Evolutionary conservation across 306 rosid genomes (phyloP), one percentile per base, ranked within the genome.

Genomic region (Medicago lupulina): DNA sequence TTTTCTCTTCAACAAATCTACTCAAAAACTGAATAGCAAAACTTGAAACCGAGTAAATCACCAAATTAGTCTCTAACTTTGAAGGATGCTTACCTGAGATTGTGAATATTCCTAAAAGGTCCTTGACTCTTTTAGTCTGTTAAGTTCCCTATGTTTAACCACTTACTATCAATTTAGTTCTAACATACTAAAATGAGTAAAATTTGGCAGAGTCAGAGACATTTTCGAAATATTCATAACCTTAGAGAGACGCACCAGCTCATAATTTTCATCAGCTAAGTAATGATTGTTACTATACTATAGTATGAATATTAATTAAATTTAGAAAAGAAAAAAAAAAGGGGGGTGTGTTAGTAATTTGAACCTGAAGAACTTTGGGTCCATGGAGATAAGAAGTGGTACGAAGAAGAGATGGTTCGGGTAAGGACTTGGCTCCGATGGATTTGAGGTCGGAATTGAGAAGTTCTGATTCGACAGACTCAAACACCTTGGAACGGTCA

Each of bases 331-430:
- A 39, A 8, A 8, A 39, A 1, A 38, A 5, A 8, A 39, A 39
- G 40, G 1, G 81, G 44, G 28, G 16, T 21, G 8, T 7, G 14
- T 9, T 34, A 34, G 72, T 6, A 23, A 73, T 49, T 43, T 68
- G 84, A 9, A 76, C 96, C 96, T 90, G 98, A 75, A 93, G 96
- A 68, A 93, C 81, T 79, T 82, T 85, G 59, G 95, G 95, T 58
- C 96, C 96, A 50, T 74, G 86, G 82, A 93, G 78, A 73, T 82
- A 81, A 19, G 91, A 69, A 70, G 77, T 79, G 70, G 79, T 82
- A 77, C 89, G 88, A 76, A 87, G 83, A 76, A 77, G 70, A 63
- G 84, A 9, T 12, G 89, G 84, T n/a, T 92, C 89, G 63, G 94
- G 90, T 31, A 93, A 76, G 69, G 96, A 89, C 57, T 84, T 83